Conservation (phyloP, 148 eudicot genomes). For the Vaccinium corymbosum region DNA sequence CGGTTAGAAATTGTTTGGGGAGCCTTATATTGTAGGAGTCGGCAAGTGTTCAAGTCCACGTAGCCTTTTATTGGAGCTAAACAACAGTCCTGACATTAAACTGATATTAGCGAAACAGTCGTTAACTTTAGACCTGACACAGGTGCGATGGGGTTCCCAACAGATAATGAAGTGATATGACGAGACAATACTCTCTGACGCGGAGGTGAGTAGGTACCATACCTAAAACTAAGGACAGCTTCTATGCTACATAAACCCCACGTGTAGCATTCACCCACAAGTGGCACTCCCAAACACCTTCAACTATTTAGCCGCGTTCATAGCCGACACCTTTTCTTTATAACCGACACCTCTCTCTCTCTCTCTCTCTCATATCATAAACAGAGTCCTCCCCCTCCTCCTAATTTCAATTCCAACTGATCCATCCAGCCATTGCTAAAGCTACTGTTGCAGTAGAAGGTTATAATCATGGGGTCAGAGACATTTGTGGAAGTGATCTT, state of each 20-base stretch:
- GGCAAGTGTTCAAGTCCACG: not conserved
- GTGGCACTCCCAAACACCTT: not conserved
- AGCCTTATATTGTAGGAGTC: not conserved
- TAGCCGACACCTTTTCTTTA: not conserved
- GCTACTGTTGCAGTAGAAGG: not conserved
- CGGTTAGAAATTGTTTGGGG: not conserved
- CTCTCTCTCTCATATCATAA: not conserved
- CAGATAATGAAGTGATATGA: no score
- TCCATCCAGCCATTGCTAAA: not conserved
- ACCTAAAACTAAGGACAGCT: not conserved
- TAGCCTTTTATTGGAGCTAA: no score
- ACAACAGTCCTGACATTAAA: no score
- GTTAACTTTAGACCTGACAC: no score
- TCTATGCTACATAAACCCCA: not conserved
- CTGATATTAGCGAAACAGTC: no score
- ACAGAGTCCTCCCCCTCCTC: not conserved
- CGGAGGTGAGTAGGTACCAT: no score
- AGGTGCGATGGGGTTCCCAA: no score
- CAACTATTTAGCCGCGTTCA: not conserved
- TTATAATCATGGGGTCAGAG: slow-evolving; percentile 40
- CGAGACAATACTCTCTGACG: no score
- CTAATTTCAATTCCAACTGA: not conserved
- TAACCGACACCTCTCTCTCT: not conserved
- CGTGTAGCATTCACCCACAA: not conserved
- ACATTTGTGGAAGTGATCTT: slow-evolving; percentile 49